Base-by-base conservation (phyloP, 164 flowering plant genomes). In the Litsea cubeba region DNA sequence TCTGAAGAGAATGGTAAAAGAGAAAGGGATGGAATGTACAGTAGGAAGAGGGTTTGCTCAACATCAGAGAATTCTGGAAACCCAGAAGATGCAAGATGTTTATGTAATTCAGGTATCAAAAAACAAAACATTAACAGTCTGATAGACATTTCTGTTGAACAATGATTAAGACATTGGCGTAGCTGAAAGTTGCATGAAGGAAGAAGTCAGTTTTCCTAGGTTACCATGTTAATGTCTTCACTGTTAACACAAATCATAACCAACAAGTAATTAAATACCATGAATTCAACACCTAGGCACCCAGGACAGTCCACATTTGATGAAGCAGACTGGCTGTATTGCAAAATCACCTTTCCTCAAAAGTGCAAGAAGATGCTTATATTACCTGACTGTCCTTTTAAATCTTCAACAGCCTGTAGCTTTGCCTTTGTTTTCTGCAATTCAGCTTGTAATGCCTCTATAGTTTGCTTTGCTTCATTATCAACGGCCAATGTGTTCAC, bases 401-500 rank as follows among this genome's bases (percentile, higher is more conserved):
- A 82, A 76, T 96, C 99, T 80, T 92, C 97, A 82, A 96, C 86
- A 78, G 97, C 97, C 78, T 89, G 89, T 69, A 96, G 77, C 76
- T 90, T 92, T 77, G 91, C 97, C 79, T 88, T 90, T 62, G 95
- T 84, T 86, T 89, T 91, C 82, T 90, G 94, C 77, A 96, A 80
- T 80, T 96, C 97, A 50, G 80, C 76, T 68, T 82, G 89, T 74
- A 96, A 83, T 76, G 95, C 88, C 79, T 94, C 97, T 65, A 96
- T 96, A 10, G 97, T 94, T 77, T 89, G 89, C 76, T 89, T 96
- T 80, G 97, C 92, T 76, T 96, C 99, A 83, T 80, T 87, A 72
- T 94, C 98, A 77, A 94, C 87, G 51, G 88, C 87, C 78, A 96
- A 90, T 22, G 95, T 94, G 78, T 94, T 96, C 63, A 94, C 95